Base-by-base conservation (phyloP, 805 yeast species). In the Candida schatavii region DNA sequence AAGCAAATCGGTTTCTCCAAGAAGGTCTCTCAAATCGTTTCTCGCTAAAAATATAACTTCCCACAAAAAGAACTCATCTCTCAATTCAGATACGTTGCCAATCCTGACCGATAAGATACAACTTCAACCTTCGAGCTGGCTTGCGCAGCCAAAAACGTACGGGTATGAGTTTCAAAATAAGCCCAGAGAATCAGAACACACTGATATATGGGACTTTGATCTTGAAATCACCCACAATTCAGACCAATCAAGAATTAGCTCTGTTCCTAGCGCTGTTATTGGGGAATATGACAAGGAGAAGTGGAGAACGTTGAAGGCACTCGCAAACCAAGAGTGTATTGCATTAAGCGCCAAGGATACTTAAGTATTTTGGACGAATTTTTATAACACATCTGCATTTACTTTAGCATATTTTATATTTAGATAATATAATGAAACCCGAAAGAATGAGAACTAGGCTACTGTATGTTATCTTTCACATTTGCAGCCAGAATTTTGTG, bases 211-310 rank as follows among this genome's bases (percentile, higher is more conserved):
- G 63, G 74, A 68, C 42, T 22, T 54, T 13, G 61, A 61, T 22
- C 21, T 54, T n/a, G 61, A 62, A 20, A 49, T 62, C 5, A 56
- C 54, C 11, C 67, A 64, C 1, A 61, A 57, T 13, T 66, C 73
- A 14, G 65, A 61, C 41, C 50, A 57, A 47, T 72, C 77, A 2
- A 59, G 71, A 11, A 68, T 61, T 32, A 53, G 77, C 60, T 60
- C 74, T 52, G 46, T 70, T 29, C 85, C 86, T 0, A 70, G 80
- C 31, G 78, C 72, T 10, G 80, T 78, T 3, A 72, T 80, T 42
- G 85, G 86, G 0, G 79, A 78, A 51, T 81, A 81, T 52, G 87
- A 81, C 51, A 64, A 75, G 50, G 87, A 81, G 54, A 81, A 81
- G 55, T 80, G 85, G 85, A 64, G 74, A 43, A 75, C 78, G 0